Evolutionary conservation across 768 basidiomycete species (phyloP), one percentile per base, ranked within the genome.

Genomic region (Leccinum longicurvipes): DNA sequence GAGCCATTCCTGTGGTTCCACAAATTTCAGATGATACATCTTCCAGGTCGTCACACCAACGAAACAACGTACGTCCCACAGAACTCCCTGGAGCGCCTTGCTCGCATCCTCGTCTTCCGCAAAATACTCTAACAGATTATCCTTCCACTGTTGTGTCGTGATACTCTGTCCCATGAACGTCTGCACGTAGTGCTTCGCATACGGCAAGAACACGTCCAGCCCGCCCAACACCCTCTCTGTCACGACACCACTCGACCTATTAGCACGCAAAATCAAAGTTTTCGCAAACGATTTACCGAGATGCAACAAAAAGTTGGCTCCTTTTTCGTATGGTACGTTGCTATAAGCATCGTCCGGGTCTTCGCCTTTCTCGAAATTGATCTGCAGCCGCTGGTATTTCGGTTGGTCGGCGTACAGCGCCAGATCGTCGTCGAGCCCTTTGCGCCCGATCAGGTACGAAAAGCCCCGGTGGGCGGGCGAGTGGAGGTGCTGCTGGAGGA

Each of bases 91-190:
- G 31, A 96, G 76, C 2, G 77, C 78, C 59, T 83, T 79, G 86
- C 82, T 8, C 75, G 27, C 70, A 0, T 79, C 81, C 25, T 83
- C 83, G 56, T 88, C 67, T 51, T 75, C 76, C 47, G 72, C 70
- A 72, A 81, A 96, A 69, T 86, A 94, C 6, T 62, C 74, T 63
- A 87, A 91, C 12, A 96, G 72, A 65, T 95, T 89, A 0, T 76
- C 74, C 63, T 89, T 89, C 93, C 93, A 96, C 60, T 93, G 78
- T 27, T 83, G 76, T 0, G 92, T 93, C 12, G 86, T 87, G 67
- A 94, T 92, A 59, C 88, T 90, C 70, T 85, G 82, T 7, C 91
- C 89, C 63, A 83, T 85, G 72, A 87, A 96, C 0, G 87, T 90
- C 51, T 79, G 76, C 44, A 91, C 89, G 66, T 96, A 96, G 67